Conservation (phyloP, 164 flowering plant species). For the Piper longum region DNA sequence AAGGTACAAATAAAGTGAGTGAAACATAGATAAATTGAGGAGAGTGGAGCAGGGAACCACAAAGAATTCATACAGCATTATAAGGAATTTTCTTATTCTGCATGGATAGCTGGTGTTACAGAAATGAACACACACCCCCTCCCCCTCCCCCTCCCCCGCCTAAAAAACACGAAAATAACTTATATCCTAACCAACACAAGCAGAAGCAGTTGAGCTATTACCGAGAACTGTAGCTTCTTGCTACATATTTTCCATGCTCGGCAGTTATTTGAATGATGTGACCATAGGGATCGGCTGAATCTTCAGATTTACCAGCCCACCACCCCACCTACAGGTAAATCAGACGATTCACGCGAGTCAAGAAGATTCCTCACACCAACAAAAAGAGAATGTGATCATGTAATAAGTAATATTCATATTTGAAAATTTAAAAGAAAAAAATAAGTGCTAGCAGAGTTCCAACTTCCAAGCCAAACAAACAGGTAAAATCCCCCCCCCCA, state of each 20-base stretch:
- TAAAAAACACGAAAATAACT: too few species aligned
- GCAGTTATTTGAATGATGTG: conserved; percentile 74
- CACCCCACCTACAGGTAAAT: conserved; percentile 66
- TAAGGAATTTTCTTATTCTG: too few species aligned
- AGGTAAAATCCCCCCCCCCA: too few species aligned
- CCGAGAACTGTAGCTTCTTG: conserved; percentile 86
- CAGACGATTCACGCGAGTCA: not conserved
- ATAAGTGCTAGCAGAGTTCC: not conserved
- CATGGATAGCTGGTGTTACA: too few species aligned
- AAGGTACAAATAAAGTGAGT: too few species aligned
- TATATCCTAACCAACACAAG: not conserved
- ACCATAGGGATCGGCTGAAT: conserved; percentile 62
- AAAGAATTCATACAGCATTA: too few species aligned
- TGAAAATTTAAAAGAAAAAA: not conserved
- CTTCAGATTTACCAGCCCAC: conserved; percentile 88
- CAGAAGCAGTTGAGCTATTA: conserved; percentile 13
- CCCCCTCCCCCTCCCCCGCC: too few species aligned
- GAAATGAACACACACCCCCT: too few species aligned
- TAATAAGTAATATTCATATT: not conserved
- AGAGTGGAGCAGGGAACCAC: too few species aligned
- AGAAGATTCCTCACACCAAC: not conserved
- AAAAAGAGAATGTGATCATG: not conserved
- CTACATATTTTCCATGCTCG: conserved; percentile 94
- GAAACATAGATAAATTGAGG: too few species aligned
- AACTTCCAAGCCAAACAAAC: not conserved